Conservation (phyloP, 805 yeast genomes). For the Cyberlindnera euphorbiae region DNA sequence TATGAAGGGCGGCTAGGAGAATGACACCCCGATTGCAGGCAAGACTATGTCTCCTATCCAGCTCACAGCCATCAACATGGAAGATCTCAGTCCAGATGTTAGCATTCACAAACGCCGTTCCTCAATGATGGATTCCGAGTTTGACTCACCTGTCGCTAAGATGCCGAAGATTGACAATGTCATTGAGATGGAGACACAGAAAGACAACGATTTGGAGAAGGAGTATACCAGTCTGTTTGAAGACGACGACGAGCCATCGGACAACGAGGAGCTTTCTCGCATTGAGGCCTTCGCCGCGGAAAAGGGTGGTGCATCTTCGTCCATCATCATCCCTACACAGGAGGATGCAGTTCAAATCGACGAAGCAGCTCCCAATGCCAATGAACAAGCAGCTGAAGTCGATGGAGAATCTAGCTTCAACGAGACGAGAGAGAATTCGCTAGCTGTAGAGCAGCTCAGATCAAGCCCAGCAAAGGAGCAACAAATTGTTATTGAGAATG, state of each 20-base stretch:
- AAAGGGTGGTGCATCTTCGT: neutral
- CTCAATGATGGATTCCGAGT: conserved; percentile 23
- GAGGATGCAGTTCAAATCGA: conserved; percentile 11
- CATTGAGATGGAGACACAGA: neutral
- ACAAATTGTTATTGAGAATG: too few relatives aligned
- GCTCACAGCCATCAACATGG: conserved; percentile 1
- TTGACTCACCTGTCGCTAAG: conserved; percentile 11
- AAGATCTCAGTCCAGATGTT: conserved; percentile 6
- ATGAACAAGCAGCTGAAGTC: too few relatives aligned
- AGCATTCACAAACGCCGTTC: conserved; percentile 18
- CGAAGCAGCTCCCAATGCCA: too few relatives aligned
- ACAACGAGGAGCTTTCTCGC: conserved; percentile 24
- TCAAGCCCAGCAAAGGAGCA: conserved; percentile 26
- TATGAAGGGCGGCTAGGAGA: conserved; percentile 18
- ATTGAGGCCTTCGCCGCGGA: conserved; percentile 17
- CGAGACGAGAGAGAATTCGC: too few relatives aligned
- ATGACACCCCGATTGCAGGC: conserved; percentile 9
- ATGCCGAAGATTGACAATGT: conserved; percentile 8
- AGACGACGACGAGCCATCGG: too few relatives aligned
- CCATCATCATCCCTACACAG: conserved; percentile 9
- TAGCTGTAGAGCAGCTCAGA: too few relatives aligned
- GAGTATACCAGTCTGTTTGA: too few relatives aligned
- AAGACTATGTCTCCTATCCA: conserved; percentile 11
- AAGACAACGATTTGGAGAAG: conserved; percentile 3
- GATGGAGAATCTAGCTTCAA: too few relatives aligned